phyloP scores from a whole-genome alignment of 2,329 filamentous ascomycete species.

The Tolypocladium amazonense region DNA sequence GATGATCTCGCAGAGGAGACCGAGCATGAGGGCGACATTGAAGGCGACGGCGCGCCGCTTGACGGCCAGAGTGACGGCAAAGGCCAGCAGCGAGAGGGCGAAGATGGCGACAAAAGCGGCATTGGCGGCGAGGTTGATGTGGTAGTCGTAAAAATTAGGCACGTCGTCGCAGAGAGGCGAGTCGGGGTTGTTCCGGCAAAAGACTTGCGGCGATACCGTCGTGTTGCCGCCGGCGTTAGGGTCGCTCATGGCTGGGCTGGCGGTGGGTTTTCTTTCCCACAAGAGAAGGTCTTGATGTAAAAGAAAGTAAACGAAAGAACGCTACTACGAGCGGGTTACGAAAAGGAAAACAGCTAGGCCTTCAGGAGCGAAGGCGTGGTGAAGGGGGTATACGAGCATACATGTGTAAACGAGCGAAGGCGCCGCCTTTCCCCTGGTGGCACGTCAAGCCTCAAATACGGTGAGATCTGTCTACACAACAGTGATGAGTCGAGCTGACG shows the following conservation, averaged over 20 bases:
- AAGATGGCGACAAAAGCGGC: slow-evolving; percentile 40
- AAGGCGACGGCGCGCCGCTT: slow-evolving; percentile 39
- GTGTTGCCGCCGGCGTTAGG: neutral
- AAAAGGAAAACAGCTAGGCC: neutral
- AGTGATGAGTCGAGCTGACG: neutral
- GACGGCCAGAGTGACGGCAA: slow-evolving; percentile 27
- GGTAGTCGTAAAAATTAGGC: slow-evolving; percentile 37
- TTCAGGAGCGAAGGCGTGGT: neutral
- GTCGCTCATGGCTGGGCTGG: neutral
- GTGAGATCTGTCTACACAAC: neutral
- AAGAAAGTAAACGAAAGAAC: too few relatives aligned
- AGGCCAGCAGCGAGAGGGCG: slow-evolving; percentile 28
- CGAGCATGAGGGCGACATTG: slow-evolving; percentile 40
- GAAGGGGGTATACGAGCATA: too few relatives aligned
- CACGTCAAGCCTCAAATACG: neutral
- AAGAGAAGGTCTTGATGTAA: neutral
- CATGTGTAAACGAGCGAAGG: neutral
- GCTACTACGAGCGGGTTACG: neutral
- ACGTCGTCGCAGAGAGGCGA: slow-evolving; percentile 19
- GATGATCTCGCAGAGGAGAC: slow-evolving; percentile 43
- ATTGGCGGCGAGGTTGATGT: slow-evolving; percentile 39
- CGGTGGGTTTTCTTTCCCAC: neutral
- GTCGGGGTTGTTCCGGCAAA: slow-evolving; percentile 18
- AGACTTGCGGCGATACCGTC: neutral
- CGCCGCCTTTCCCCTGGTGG: too few relatives aligned